phyloP scores from a whole-genome alignment of 768 basidiomycete genomes.

The Trametes sanguinea region DNA sequence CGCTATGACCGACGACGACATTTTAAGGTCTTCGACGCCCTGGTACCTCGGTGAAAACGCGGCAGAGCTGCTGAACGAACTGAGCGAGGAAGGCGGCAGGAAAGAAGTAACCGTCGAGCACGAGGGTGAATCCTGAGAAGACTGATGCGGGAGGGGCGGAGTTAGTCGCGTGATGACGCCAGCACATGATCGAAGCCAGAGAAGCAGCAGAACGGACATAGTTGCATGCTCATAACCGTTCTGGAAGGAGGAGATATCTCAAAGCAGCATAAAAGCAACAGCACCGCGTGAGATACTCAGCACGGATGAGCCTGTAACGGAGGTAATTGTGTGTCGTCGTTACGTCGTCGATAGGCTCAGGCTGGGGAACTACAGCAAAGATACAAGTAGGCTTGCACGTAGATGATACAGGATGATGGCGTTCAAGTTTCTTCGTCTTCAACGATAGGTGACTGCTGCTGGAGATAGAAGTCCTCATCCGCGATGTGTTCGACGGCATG shows the following conservation, averaged over 20 bases:
- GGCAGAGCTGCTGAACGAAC: background rate
- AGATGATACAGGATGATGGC: background rate
- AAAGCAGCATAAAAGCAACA: conserved; percentile 14
- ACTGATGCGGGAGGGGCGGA: conserved; percentile 12
- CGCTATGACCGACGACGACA: conserved; percentile 4
- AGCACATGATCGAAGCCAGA: conserved; percentile 19
- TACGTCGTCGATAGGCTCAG: background rate
- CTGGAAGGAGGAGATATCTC: conserved; percentile 10
- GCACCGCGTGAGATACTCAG: conserved; percentile 9
- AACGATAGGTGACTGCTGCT: conserved; percentile 1
- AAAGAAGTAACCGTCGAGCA: background rate
- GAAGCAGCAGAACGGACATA: conserved; percentile 12
- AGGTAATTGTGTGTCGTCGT: background rate
- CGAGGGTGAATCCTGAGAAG: conserved; percentile 8
- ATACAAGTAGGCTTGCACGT: too few species aligned
- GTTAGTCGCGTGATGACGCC: conserved; percentile 14
- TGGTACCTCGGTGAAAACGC: conserved; percentile 19
- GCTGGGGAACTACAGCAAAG: too few species aligned
- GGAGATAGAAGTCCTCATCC: conserved; percentile 56
- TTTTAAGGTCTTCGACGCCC: background rate
- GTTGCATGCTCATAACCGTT: background rate
- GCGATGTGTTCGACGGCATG: conserved; percentile 48
- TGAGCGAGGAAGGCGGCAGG: background rate
- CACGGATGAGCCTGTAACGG: background rate
- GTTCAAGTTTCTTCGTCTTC: background rate